Evolutionary conservation across 495 filamentous ascomycete species (phyloP).

Genomic region (Acidomyces sp.): DNA sequence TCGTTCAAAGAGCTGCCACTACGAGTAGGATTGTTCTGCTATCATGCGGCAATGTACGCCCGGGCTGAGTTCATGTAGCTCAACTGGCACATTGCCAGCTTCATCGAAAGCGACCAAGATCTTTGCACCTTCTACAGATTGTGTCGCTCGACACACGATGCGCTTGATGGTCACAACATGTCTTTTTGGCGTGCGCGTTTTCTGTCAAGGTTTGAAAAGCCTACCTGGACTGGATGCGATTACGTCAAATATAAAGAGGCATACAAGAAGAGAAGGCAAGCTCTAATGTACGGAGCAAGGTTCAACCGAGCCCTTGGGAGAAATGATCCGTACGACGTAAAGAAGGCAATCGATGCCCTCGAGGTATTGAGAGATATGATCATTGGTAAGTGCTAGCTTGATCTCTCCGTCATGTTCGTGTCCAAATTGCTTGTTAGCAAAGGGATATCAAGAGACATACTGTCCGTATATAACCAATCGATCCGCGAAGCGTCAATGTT

Average conservation of each 20-base stretch:
- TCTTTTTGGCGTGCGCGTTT: constrained; percentile 27
- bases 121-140: constrained; percentile 20
- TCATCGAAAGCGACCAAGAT: constrained; percentile 24
- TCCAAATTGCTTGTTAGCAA: neutral
- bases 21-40: no score
- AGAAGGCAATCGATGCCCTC: constrained; percentile 11
- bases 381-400: constrained; percentile 21
- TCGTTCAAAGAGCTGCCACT: no score
- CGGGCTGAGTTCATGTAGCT: no score
- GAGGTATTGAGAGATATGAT: constrained; percentile 23
- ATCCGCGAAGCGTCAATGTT: no score
- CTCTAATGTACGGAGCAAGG: constrained; percentile 17
- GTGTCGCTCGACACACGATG: constrained; percentile 22
- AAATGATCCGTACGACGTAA: constrained; percentile 4
- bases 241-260: constrained; percentile 17
- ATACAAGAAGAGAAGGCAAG: constrained; percentile 21
- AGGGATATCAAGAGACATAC: no score
- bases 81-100: constrained; percentile 23
- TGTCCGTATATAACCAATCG: no score
- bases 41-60: no score
- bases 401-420: no score
- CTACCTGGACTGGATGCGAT: neutral
- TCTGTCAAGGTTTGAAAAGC: constrained; percentile 19
- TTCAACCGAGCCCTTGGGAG: constrained; percentile 16
- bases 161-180: constrained; percentile 21